Conservation (phyloP, 2,329 filamentous ascomycete genomes). For the Alternaria infectoria region DNA sequence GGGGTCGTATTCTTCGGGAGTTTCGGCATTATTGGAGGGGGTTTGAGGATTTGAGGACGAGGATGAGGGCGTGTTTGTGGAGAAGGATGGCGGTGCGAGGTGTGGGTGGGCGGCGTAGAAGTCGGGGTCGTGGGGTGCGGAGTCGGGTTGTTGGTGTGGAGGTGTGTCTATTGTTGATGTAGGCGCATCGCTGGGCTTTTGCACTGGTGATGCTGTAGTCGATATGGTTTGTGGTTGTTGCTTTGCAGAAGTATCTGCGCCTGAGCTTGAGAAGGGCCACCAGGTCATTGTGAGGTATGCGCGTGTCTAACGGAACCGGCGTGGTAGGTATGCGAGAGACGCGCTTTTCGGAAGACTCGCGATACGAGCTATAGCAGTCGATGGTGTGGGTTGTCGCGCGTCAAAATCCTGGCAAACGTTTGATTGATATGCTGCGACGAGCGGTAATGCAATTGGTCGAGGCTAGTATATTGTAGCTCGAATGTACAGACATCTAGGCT, state of each 20-base stretch:
- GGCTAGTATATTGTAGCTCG: not conserved
- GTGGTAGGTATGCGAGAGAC: not conserved
- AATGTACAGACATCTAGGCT: not conserved
- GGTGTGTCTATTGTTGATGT: constrained; percentile 10
- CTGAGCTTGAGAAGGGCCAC: constrained; percentile 32
- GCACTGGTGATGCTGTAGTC: not conserved
- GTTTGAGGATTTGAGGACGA: constrained; percentile 10
- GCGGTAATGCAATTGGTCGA: not conserved
- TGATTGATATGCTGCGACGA: not conserved
- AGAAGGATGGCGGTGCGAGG: constrained; percentile 46
- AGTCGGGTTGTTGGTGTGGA: constrained; percentile 17
- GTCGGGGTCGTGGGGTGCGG: constrained; percentile 58
- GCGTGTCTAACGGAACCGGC: not conserved
- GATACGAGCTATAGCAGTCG: not conserved
- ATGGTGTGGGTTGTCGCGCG: not conserved
- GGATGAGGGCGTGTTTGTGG: constrained; percentile 15
- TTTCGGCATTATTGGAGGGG: constrained; percentile 2
- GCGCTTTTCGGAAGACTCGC: not conserved
- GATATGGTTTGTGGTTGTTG: constrained; percentile 21
- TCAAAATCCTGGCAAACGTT: not conserved
- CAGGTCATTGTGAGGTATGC: constrained; percentile 21
- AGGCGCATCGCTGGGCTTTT: constrained; percentile 15
- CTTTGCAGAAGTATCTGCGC: constrained; percentile 18
- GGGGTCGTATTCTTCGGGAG: constrained; percentile 27
- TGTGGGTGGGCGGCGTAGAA: constrained; percentile 60